Evolutionary conservation across 805 yeast species (phyloP), one percentile per base, ranked within the genome.

Genomic region (Pichia californica): DNA sequence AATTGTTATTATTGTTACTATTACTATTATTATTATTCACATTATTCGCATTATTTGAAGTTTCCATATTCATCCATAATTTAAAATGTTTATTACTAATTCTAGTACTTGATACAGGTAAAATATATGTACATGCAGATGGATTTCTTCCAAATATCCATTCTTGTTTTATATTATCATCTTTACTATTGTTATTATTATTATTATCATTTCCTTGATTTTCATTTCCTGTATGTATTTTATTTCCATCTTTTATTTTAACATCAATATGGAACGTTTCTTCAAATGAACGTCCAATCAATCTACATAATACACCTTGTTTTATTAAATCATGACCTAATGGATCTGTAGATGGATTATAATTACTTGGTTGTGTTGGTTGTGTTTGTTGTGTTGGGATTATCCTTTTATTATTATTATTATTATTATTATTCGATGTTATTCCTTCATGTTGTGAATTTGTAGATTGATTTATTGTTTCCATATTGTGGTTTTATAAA

Each of bases 21-120:
- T 23, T 27, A 13, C 5, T 27, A 10, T 27, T 27, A 26, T 26
- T 26, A 10, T 8, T 15, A 7, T 23, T 34, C 14, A 9, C 16
- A 8, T 34, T 34, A 20, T 15, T 14, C 6, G 16, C 5, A n/a
- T 28, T 28, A 19, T 10, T 28, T 5, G 6, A 11, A 21, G 6
- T 31, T 18, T n/a, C 35, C n/a, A 25, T 32, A 36, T 40, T 44
- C 52, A 81, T 70, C 83, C 88, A 79, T 7, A 89, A 67, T 58
- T 63, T 64, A 48, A 76, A 76, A 64, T 89, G 98, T 43, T 71
- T 68, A 54, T 84, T 86, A 41, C 93, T 83, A 28, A 88, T 68
- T 41, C 89, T 66, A 25, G 85, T 74, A 16, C 84, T 73, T 36
- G 76, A 71, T 7, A 72, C 66, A 8, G 75, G 78, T 44, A 88